These are phyloP conservation scores for Sedum album DNA, from an alignment of 164 flowering plant genomes.

Conservation along the genomic window DNA sequence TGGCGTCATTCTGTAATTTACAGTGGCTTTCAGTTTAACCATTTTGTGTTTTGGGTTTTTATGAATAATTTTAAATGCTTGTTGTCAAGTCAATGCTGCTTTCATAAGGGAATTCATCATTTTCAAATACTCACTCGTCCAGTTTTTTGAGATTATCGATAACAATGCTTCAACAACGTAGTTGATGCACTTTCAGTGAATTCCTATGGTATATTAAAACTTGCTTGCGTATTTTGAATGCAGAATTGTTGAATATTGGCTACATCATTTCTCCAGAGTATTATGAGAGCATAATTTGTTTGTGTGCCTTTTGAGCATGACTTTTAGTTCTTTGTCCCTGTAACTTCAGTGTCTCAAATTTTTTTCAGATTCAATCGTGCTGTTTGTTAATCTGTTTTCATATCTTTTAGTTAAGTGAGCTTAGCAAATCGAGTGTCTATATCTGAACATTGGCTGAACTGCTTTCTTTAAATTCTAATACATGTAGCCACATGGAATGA, in stretches of 20 bases:
- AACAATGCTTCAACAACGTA: not conserved
- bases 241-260: not conserved
- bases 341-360: not conserved
- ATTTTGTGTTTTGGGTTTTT: not conserved
- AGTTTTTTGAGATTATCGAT: too few relatives aligned
- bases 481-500: constrained; percentile 67
- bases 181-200: not conserved
- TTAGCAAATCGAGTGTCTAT: not conserved
- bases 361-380: not conserved
- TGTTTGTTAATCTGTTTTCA: not conserved
- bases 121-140: too few relatives aligned
- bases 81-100: not conserved
- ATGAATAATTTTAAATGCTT: not conserved
- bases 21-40: not conserved
- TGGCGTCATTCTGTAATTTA: not conserved
- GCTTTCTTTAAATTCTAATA: not conserved
- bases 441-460: not conserved
- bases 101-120: not conserved
- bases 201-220: not conserved
- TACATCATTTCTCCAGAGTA: not conserved
- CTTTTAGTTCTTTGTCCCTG: not conserved
- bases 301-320: not conserved
- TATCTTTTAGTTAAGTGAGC: not conserved
- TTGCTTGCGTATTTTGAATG: not conserved
- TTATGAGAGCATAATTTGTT: not conserved